These are phyloP conservation scores for Protea cynaroides DNA, from an alignment of 164 flowering plant genomes.

Conservation along the genomic window DNA sequence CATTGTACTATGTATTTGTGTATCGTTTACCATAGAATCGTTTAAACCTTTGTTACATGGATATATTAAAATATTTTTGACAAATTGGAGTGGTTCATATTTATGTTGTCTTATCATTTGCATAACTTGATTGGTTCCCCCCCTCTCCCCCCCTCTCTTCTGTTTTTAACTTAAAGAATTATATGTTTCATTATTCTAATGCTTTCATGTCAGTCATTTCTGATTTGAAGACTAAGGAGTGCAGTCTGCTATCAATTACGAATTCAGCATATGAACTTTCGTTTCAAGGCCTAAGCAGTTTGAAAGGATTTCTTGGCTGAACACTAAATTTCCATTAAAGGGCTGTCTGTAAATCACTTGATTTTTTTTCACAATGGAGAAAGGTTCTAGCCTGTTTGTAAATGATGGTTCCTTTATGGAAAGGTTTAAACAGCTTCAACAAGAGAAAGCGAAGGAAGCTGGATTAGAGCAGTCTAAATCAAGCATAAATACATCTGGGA, in stretches of 20 bases:
- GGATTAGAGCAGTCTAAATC: slow-evolving; percentile 29
- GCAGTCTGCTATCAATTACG: slow-evolving; percentile 12
- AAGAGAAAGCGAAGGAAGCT: slow-evolving; percentile 38
- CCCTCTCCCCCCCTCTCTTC: too few species aligned
- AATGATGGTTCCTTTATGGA: slow-evolving; percentile 98
- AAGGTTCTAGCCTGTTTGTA: slow-evolving; percentile 60
- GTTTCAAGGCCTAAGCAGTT: slow-evolving; percentile 26
- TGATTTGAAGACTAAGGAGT: slow-evolving; percentile 18
- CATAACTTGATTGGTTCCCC: background rate
- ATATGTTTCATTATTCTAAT: background rate
- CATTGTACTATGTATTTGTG: too few species aligned
- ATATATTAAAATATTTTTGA: background rate
- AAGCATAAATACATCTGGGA: slow-evolving; percentile 21
- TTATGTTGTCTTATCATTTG: background rate
- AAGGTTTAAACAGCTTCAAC: slow-evolving; percentile 84
- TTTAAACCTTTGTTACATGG: too few species aligned
- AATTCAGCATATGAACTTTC: slow-evolving; percentile 8
- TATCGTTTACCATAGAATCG: too few species aligned
- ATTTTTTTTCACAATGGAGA: slow-evolving; percentile 46
- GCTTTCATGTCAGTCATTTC: background rate
- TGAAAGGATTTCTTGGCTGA: slow-evolving; percentile 38
- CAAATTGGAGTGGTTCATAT: background rate
- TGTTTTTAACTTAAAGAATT: background rate
- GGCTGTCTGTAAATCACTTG: slow-evolving; percentile 11
- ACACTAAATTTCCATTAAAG: slow-evolving; percentile 29